Conservation (phyloP, 805 yeast genomes). For the Starmerella asiatica region DNA sequence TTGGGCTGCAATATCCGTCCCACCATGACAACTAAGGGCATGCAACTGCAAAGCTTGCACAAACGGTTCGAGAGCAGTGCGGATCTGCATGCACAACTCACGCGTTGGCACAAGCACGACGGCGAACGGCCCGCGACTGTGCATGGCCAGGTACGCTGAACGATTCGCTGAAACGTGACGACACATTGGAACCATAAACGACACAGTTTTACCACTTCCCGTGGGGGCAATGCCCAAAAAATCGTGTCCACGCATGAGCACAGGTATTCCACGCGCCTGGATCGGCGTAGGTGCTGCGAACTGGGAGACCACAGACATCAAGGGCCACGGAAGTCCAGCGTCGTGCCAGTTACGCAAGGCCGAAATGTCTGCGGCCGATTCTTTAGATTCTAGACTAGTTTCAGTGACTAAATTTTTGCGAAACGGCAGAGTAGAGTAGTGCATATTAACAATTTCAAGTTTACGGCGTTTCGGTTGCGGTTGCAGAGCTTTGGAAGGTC, state of each 20-base stretch:
- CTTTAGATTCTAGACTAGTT: not conserved
- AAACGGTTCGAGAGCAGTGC: conserved; percentile 50
- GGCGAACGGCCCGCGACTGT: conserved; percentile 51
- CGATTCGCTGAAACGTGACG: conserved; percentile 71
- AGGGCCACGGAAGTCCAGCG: conserved; percentile 55
- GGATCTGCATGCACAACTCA: conserved; percentile 77
- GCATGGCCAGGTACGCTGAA: conserved; percentile 26
- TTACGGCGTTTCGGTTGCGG: no score
- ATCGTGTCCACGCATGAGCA: conserved; percentile 79
- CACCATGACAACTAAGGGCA: conserved; percentile 76
- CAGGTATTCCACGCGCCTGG: conserved; percentile 83
- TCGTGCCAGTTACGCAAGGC: conserved; percentile 57
- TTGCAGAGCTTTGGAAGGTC: no score
- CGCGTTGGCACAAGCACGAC: conserved; percentile 81
- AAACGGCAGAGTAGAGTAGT: conserved; percentile 3
- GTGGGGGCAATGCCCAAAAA: conserved; percentile 91
- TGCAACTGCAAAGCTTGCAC: conserved; percentile 36
- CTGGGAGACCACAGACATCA: conserved; percentile 40
- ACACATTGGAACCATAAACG: conserved; percentile 71
- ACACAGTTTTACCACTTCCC: conserved; percentile 90
- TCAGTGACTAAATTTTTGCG: not conserved
- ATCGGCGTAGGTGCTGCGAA: conserved; percentile 65
- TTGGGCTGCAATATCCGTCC: conserved; percentile 68
- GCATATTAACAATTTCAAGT: conserved; percentile 1
- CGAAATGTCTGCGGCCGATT: not conserved